phyloP scores from a whole-genome alignment of 1,284 basidiomycete species.

The Rugosomyces carneus region DNA sequence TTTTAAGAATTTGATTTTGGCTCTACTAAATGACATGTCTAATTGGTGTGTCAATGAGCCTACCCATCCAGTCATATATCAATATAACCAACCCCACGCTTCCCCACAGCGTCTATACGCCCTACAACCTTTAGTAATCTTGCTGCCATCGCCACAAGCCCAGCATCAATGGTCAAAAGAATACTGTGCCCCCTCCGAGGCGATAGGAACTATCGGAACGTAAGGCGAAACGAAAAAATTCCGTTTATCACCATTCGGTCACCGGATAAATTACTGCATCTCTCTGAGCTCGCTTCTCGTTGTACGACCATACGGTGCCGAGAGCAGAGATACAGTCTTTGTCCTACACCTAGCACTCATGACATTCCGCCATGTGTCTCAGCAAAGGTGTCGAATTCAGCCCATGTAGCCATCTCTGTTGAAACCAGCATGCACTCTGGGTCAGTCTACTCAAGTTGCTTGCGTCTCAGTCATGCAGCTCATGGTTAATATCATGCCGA shows the following conservation, averaged over 20 bases:
- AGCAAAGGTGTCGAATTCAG: not conserved
- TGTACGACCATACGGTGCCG: slow-evolving; percentile 5
- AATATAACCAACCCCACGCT: too few species aligned
- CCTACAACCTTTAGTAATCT: too few species aligned
- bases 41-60: too few species aligned
- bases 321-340: not conserved
- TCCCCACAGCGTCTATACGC: too few species aligned
- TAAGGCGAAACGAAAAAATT: not conserved
- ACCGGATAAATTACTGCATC: slow-evolving; percentile 7
- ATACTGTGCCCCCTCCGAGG: not conserved
- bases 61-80: too few species aligned
- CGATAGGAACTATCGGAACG: not conserved
- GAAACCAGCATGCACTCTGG: not conserved
- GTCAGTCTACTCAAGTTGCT: not conserved
- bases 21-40: too few species aligned
- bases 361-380: slow-evolving; percentile 8
- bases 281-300: slow-evolving; percentile 4
- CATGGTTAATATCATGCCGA: not conserved
- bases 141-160: not conserved
- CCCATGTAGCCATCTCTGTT: not conserved
- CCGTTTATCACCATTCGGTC: slow-evolving; percentile 3
- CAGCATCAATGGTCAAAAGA: not conserved
- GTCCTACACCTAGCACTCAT: slow-evolving; percentile 1
- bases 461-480: not conserved
- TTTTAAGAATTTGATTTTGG: too few species aligned